Evolutionary conservation across 75 land plant genomes (phyloP).

Genomic region (Pseudotsuga menziesii): DNA sequence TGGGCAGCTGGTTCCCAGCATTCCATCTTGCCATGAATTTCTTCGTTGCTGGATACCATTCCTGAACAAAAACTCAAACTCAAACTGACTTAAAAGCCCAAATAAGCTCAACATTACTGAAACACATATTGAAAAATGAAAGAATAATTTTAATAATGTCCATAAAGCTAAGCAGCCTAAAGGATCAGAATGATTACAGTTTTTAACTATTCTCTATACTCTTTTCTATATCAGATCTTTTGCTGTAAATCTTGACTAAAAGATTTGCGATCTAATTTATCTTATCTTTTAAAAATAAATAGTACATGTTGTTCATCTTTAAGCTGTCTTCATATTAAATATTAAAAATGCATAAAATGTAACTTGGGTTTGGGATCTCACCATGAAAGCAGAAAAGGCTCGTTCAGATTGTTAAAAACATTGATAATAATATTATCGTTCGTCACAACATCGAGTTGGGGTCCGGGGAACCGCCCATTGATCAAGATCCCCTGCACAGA

Average conservation of each 20-base stretch:
- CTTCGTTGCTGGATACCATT: slow-evolving; percentile 64
- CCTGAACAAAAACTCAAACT: slow-evolving; percentile 26
- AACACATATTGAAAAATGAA: too few species aligned
- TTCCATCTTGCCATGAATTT: slow-evolving; percentile 65
- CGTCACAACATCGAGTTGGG: slow-evolving; percentile 49
- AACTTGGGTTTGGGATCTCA: slow-evolving; percentile 25
- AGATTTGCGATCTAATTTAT: too few species aligned
- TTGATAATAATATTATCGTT: slow-evolving; percentile 52
- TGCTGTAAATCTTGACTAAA: too few species aligned
- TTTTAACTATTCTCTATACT: too few species aligned
- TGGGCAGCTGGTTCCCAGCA: slow-evolving; percentile 66
- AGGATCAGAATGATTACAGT: too few species aligned
- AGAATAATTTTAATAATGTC: too few species aligned
- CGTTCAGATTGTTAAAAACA: slow-evolving; percentile 46
- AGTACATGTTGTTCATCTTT: too few species aligned
- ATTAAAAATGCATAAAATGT: not conserved
- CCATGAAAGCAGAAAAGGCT: slow-evolving; percentile 72
- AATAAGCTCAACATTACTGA: too few species aligned
- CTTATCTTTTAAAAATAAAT: too few species aligned
- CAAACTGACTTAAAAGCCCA: not conserved
- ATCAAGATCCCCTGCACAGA: slow-evolving; percentile 56
- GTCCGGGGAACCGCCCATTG: slow-evolving; percentile 75
- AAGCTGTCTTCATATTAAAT: too few species aligned
- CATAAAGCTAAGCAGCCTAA: too few species aligned
- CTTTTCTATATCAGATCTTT: too few species aligned